These are phyloP conservation scores for Jackrogersella multiformis DNA, from an alignment of 495 filamentous ascomycete species.

Conservation along the genomic window DNA sequence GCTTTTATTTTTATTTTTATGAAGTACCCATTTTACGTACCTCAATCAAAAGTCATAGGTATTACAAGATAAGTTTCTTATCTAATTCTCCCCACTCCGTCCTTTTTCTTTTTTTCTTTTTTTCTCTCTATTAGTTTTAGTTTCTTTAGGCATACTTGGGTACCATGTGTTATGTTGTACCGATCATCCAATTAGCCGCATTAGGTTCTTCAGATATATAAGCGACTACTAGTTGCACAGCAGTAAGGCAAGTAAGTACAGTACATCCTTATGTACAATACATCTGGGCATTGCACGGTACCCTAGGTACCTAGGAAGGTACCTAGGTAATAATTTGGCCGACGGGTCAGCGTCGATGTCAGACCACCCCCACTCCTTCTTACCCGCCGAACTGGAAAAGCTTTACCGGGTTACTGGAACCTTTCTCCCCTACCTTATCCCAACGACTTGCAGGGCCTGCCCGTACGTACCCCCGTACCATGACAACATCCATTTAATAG, in stretches of 20 bases:
- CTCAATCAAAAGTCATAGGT: slow-evolving; percentile 1
- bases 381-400: slow-evolving; percentile 12
- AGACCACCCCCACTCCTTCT: slow-evolving; percentile 17
- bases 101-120: neutral
- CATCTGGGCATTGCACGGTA: no score
- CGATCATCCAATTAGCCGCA: slow-evolving; percentile 1
- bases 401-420: slow-evolving; percentile 41
- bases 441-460: slow-evolving; percentile 32
- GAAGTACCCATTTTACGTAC: slow-evolving; percentile 20
- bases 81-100: neutral
- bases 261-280: slow-evolving; percentile 2
- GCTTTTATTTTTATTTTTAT: slow-evolving; percentile 2
- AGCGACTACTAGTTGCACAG: neutral
- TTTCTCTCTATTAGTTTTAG: neutral
- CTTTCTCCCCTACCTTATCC: slow-evolving; percentile 39
- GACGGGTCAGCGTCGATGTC: slow-evolving; percentile 9
- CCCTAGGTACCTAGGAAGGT: neutral
- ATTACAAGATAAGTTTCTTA: neutral
- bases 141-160: neutral
- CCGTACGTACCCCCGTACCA: slow-evolving; percentile 2
- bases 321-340: neutral
- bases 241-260: neutral
- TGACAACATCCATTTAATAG: neutral
- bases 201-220: neutral
- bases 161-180: neutral